A percentile compares a stretch with the other conserved stretches of the same genome.
phyloP scores from a whole-genome alignment of 1,139 yeast genomes.

The Wickerhamomyces sp. region DNA sequence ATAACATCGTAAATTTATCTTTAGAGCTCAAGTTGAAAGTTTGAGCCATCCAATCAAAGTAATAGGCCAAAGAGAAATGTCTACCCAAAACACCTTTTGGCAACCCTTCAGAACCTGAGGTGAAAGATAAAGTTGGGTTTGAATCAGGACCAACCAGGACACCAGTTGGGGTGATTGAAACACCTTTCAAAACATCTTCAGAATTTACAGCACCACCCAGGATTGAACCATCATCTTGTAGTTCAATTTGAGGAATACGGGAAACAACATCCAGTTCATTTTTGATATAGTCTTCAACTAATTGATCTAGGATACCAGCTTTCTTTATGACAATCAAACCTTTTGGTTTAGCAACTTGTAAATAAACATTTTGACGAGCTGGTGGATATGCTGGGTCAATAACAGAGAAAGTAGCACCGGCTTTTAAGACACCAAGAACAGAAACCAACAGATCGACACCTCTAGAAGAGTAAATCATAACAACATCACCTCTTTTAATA shows the following conservation, averaged over 20 bases:
- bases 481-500: constrained; percentile 85
- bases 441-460: constrained; percentile 97
- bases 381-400: constrained; percentile 99
- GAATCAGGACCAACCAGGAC: constrained; percentile 97
- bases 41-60: constrained; percentile 97
- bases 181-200: constrained; percentile 49
- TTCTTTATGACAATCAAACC: constrained; percentile 86
- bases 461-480: constrained; percentile 95
- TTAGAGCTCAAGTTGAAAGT: constrained; percentile 70
- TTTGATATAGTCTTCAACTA: constrained; percentile 72
- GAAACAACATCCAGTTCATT: constrained; percentile 69
- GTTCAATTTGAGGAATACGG: constrained; percentile 69
- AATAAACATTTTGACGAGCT: constrained; percentile 89
- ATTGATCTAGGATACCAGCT: constrained; percentile 76
- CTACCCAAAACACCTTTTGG: constrained; percentile 99
- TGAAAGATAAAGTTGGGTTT: constrained; percentile 92
- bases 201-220: constrained; percentile 45
- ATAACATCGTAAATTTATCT: constrained; percentile 93
- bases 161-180: constrained; percentile 61
- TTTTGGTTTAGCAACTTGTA: constrained; percentile 87
- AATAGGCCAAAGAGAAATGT: constrained; percentile 92
- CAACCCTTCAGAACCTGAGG: constrained; percentile 98
- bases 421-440: constrained; percentile 95
- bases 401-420: constrained; percentile 97
- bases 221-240: constrained; percentile 73